Base-by-base conservation (phyloP, 352 stramenopile genomes). In the Phytopythium ostracodes region DNA sequence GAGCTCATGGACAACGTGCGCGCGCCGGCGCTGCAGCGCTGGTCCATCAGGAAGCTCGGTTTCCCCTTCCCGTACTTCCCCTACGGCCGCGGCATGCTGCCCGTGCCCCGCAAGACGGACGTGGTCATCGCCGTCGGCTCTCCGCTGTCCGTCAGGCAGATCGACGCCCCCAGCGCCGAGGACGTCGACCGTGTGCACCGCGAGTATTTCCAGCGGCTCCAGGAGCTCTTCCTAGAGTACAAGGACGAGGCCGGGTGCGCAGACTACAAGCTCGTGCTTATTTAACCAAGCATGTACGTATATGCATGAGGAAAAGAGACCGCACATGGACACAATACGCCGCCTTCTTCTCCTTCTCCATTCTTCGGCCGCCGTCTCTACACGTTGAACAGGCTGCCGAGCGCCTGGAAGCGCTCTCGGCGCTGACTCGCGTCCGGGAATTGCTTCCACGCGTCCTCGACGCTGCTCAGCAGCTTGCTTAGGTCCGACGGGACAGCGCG, bases 1-100 rank as follows among this genome's bases (percentile, higher is more conserved):
- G 86, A 95, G 51, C 80, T 87, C 59, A 77, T 95, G 76, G 83
- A 92, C 70, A 95, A 93, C 59, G 64, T 95, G 20, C 76, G 74
- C n/a, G 76, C 73, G n/a, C 82, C 86, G 14, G 65, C 73, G 56
- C 43, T 95, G 31, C 84, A 95, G 70, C 71, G 72, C 24, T 95
- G 86, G 86, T 92, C 87, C 44, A 72, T 93, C 56, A 89, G 87
- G 62, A 77, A 79, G 42, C 70, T 95, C 25, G 84, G 81, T 20
- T 87, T 95, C 47, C 86, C 86, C 50, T 87, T 92, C 62, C 86
- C 86, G 38, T 89, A 88, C 66, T 87, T 88, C 49, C 86, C 86
- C 11, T 91, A 93, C 56, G 86, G 86, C 27, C 79, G 82, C 20
- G 64, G 67, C 8, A 63, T 85, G 10, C 58, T 95, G 33, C 86